Evolutionary conservation across 1,139 yeast genomes (phyloP).

Genomic region (Wickerhamiella pararugosa): DNA sequence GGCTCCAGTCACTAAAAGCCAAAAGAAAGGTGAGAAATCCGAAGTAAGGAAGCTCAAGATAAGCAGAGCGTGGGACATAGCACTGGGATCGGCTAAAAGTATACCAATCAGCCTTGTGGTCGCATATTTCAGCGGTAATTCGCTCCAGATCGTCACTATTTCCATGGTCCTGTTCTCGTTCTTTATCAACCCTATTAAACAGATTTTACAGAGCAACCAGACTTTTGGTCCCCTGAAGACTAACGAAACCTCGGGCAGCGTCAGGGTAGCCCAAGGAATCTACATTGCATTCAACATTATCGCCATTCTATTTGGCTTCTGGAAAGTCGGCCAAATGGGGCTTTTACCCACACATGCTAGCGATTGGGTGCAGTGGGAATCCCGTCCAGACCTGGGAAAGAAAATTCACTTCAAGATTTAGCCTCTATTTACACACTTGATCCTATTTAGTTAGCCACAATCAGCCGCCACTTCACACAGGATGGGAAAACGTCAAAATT

Average conservation of each 20-base stretch:
- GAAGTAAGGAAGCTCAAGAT: constrained; percentile 19
- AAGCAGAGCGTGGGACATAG: constrained; percentile 73
- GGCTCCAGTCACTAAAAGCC: background rate
- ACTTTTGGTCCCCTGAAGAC: constrained; percentile 26
- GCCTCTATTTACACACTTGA: too few species aligned
- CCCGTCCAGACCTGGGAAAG: too few species aligned
- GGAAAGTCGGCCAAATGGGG: constrained; percentile 82
- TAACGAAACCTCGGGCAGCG: constrained; percentile 26
- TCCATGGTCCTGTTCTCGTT: constrained; percentile 82
- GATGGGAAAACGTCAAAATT: constrained; percentile 4
- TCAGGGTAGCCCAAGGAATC: constrained; percentile 34
- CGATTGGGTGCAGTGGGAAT: constrained; percentile 88
- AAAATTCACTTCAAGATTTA: too few species aligned
- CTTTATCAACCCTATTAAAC: constrained; percentile 53
- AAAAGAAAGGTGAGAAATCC: constrained; percentile 5
- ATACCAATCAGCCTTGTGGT: constrained; percentile 78
- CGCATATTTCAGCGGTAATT: constrained; percentile 90
- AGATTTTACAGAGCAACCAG: constrained; percentile 43
- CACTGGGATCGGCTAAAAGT: constrained; percentile 68
- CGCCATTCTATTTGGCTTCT: constrained; percentile 61
- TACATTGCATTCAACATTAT: constrained; percentile 46
- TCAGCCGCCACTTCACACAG: background rate
- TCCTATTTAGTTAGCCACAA: background rate
- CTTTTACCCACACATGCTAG: constrained; percentile 72
- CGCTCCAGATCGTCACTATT: constrained; percentile 78